A percentile compares a stretch with the other conserved stretches of the same genome.
phyloP scores from a whole-genome alignment of 176 grass and related monocot species.

The Juncus effusus region DNA sequence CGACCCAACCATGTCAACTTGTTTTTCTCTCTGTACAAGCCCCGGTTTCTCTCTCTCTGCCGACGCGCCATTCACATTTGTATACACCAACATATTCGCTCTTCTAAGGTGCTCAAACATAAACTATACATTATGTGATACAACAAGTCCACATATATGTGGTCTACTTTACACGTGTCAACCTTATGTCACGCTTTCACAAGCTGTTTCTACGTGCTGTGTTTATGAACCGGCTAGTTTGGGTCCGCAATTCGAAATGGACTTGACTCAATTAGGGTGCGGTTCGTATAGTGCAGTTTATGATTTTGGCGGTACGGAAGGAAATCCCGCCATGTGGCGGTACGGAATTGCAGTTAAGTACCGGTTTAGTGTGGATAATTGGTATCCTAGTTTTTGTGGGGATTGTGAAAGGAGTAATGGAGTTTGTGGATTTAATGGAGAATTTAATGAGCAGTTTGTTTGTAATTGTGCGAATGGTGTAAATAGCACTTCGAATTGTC shows the following conservation, averaged over 20 bases:
- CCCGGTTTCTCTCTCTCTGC: conserved; percentile 22
- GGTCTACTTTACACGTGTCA: conserved; percentile 26
- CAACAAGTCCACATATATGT: conserved; percentile 7
- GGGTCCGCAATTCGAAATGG: conserved; percentile 23
- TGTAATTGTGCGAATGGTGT: conserved; percentile 22
- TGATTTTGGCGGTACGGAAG: conserved; percentile 10
- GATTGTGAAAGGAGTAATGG: conserved; percentile 31
- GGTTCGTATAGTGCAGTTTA: conserved; percentile 3
- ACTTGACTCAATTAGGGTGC: conserved; percentile 5
- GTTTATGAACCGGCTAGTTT: conserved; percentile 20
- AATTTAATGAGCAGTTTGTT: conserved; percentile 8
- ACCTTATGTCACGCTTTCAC: not conserved
- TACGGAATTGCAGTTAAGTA: conserved; percentile 29
- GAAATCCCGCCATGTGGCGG: not conserved
- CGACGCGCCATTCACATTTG: conserved; percentile 28
- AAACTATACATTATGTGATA: conserved; percentile 19
- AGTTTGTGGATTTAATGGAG: conserved; percentile 13
- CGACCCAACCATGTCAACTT: conserved; percentile 35
- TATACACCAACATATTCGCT: conserved; percentile 22
- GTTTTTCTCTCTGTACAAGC: conserved; percentile 2
- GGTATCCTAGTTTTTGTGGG: conserved; percentile 19
- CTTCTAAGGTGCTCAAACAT: conserved; percentile 26
- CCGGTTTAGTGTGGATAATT: conserved; percentile 26
- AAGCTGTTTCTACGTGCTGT: conserved; percentile 23
- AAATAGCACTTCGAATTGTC: conserved; percentile 3